Evolutionary conservation across 371 early-diverging fungal species (phyloP).

Genomic region (Mortierella sp.): DNA sequence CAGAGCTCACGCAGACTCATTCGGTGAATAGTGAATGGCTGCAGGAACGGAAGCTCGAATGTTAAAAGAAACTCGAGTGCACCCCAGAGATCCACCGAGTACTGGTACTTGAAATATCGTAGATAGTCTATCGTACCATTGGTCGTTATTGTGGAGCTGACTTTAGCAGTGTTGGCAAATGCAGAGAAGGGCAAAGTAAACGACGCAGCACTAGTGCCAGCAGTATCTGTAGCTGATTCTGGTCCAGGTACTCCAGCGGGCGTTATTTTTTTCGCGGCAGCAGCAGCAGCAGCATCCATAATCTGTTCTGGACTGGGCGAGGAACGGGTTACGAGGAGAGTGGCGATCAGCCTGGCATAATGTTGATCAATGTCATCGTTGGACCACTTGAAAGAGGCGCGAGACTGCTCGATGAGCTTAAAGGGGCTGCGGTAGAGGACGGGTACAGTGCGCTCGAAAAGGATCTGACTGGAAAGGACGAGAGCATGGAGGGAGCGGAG

Average conservation of each 20-base stretch:
- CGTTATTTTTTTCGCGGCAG: not conserved
- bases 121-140: slow-evolving; percentile 32
- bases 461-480: slow-evolving; percentile 30
- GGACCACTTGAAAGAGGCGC: slow-evolving; percentile 7
- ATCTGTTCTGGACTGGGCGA: not conserved
- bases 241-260: not conserved
- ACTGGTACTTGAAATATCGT: slow-evolving; percentile 36
- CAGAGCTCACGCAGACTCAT: slow-evolving; percentile 7
- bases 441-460: slow-evolving; percentile 36
- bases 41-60: not conserved
- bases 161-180: not conserved
- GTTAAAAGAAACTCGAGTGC: slow-evolving; percentile 20
- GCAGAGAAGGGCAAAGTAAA: not conserved
- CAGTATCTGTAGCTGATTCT: not conserved
- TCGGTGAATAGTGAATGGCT: too few species aligned
- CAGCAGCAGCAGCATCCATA: not conserved
- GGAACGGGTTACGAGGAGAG: slow-evolving; percentile 24
- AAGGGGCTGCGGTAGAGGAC: slow-evolving; percentile 47
- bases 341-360: slow-evolving; percentile 24
- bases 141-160: slow-evolving; percentile 4
- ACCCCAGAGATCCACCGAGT: slow-evolving; percentile 26
- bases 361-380: slow-evolving; percentile 27
- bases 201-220: slow-evolving; percentile 1
- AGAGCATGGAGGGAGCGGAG: slow-evolving; percentile 43
- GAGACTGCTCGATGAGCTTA: slow-evolving; percentile 26